These are phyloP conservation scores for Aspergillus fructus DNA, from an alignment of 2,329 filamentous ascomycete species.

Conservation along the genomic window DNA sequence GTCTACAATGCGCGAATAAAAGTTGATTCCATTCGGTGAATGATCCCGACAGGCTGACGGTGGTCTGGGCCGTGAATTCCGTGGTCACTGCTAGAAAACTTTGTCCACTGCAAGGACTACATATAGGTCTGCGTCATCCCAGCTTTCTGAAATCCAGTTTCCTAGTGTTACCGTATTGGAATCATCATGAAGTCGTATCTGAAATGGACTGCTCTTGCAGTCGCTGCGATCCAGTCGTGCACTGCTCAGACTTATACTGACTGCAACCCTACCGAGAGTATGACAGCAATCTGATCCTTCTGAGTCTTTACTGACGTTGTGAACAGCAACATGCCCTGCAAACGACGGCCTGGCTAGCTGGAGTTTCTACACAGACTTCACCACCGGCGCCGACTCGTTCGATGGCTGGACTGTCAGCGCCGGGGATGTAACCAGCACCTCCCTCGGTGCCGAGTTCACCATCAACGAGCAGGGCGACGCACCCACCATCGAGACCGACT, in stretches of 20 bases:
- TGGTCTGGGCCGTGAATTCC: neutral
- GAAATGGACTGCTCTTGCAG: conserved; percentile 8
- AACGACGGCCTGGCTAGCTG: conserved; percentile 65
- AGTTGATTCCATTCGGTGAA: neutral
- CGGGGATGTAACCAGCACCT: conserved; percentile 62
- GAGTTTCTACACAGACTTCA: conserved; percentile 37
- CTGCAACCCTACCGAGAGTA: conserved; percentile 65
- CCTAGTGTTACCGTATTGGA: no score
- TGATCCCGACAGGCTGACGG: neutral
- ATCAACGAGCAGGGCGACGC: conserved; percentile 75
- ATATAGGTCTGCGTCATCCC: neutral
- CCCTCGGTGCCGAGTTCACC: conserved; percentile 76
- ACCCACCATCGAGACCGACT: conserved; percentile 80
- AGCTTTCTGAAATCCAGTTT: no score
- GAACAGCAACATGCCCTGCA: conserved; percentile 58
- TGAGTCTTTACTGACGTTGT: neutral
- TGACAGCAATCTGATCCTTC: neutral
- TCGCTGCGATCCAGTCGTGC: conserved; percentile 11
- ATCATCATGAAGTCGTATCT: conserved; percentile 6
- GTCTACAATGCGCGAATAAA: neutral
- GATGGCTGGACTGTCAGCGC: conserved; percentile 66
- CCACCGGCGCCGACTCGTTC: conserved; percentile 56
- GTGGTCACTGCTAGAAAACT: neutral
- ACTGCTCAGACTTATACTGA: conserved; percentile 70
- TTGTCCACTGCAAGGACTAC: neutral